Evolutionary conservation across 148 eudicot species (phyloP).

Genomic region (Rhododendron molle): DNA sequence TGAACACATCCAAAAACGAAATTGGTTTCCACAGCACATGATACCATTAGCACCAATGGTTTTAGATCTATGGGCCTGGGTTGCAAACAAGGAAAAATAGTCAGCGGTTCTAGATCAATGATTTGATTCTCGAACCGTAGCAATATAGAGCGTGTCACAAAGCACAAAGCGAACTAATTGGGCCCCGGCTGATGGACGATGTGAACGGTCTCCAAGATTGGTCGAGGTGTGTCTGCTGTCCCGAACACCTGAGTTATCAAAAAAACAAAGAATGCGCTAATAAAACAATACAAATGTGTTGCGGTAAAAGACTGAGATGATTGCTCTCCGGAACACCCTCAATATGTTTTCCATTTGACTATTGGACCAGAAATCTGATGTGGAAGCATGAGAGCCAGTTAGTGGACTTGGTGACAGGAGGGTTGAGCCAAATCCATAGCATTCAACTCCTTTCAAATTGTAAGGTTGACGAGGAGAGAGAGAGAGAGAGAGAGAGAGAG

Average conservation of each 20-base stretch:
- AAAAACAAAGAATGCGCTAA: neutral
- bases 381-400: neutral
- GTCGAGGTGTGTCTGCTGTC: neutral
- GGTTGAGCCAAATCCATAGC: neutral
- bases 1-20: neutral
- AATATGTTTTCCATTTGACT: neutral
- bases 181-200: no score
- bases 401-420: neutral
- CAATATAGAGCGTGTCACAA: neutral
- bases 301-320: neutral
- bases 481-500: neutral
- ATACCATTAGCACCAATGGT: neutral
- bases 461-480: conserved; percentile 2
- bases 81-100: neutral
- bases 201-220: neutral
- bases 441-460: neutral
- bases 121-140: neutral
- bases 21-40: neutral
- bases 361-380: neutral
- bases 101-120: neutral
- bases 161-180: neutral
- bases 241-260: no score
- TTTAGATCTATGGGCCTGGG: neutral
- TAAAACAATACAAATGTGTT: neutral
- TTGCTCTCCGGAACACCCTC: neutral